These are phyloP conservation scores for Leishmania lainsoni DNA, from an alignment of 208 protist species.

Conservation along the genomic window DNA sequence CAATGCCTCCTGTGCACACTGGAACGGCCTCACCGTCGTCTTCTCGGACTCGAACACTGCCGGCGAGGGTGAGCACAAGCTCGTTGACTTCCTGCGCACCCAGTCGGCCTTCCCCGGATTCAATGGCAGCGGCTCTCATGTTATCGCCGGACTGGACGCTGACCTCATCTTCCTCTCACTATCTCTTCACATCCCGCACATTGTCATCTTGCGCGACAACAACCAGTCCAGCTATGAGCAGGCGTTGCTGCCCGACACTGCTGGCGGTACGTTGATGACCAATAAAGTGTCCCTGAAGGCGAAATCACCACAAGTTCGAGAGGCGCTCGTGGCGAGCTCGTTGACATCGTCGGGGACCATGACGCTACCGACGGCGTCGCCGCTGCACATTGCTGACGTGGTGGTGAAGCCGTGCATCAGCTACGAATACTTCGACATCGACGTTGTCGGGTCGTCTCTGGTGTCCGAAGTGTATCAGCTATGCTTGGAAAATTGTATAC, in stretches of 20 bases:
- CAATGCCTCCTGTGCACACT: constrained; percentile 40
- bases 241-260: constrained; percentile 17
- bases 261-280: constrained; percentile 15
- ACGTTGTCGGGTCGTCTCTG: constrained; percentile 52
- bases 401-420: constrained; percentile 11
- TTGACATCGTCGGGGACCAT: constrained; percentile 8
- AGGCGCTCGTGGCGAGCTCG: background rate
- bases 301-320: background rate
- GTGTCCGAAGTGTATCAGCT: constrained; percentile 79
- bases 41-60: constrained; percentile 95
- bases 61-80: constrained; percentile 97
- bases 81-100: constrained; percentile 89
- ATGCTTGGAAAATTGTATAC: constrained; percentile 44
- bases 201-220: constrained; percentile 92
- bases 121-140: constrained; percentile 86
- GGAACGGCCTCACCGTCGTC: constrained; percentile 84
- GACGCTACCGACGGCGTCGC: background rate
- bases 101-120: constrained; percentile 78
- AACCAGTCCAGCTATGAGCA: constrained; percentile 38
- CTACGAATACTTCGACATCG: constrained; percentile 81
- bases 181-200: constrained; percentile 93
- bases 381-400: constrained; percentile 13
- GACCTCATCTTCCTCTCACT: constrained; percentile 99
- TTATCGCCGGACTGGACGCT: constrained; percentile 98
- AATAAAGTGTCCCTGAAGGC: background rate